These are phyloP conservation scores for Candolleomyces eurysporus DNA, from an alignment of 768 basidiomycete genomes.

Conservation along the genomic window DNA sequence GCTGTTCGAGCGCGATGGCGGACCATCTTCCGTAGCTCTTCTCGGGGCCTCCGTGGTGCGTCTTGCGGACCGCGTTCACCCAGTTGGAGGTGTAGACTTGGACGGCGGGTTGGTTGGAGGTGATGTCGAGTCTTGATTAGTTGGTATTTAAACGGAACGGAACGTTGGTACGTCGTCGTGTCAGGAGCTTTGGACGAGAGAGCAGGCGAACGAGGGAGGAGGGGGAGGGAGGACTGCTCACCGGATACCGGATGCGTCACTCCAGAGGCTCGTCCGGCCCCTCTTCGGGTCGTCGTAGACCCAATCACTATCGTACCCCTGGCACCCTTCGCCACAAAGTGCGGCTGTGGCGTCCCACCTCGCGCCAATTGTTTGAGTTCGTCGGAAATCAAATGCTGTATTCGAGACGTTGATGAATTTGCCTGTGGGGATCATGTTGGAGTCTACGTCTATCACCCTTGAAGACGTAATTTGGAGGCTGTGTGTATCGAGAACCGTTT, in stretches of 20 bases:
- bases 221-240: conserved; percentile 10
- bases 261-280: conserved; percentile 41
- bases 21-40: conserved; percentile 38
- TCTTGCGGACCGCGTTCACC: conserved; percentile 46
- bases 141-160: no score
- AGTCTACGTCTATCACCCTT: conserved; percentile 36
- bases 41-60: conserved; percentile 44
- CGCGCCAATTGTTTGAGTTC: conserved; percentile 27
- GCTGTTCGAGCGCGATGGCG: conserved; percentile 52
- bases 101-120: conserved; percentile 49
- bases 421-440: conserved; percentile 39
- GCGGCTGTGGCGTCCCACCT: conserved; percentile 31
- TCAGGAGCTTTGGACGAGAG: no score
- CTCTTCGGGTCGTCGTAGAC: conserved; percentile 38
- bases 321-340: conserved; percentile 36
- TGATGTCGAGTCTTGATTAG: conserved; percentile 41
- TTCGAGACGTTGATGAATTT: conserved; percentile 22
- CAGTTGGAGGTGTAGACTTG: conserved; percentile 49
- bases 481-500: conserved; percentile 31
- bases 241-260: conserved; percentile 49
- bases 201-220: no score
- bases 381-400: conserved; percentile 44
- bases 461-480: conserved; percentile 27
- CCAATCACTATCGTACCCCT: conserved; percentile 51
- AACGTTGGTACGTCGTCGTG: no score